Base-by-base conservation (phyloP, 257 asterid genomes). In the Rhazya stricta region DNA sequence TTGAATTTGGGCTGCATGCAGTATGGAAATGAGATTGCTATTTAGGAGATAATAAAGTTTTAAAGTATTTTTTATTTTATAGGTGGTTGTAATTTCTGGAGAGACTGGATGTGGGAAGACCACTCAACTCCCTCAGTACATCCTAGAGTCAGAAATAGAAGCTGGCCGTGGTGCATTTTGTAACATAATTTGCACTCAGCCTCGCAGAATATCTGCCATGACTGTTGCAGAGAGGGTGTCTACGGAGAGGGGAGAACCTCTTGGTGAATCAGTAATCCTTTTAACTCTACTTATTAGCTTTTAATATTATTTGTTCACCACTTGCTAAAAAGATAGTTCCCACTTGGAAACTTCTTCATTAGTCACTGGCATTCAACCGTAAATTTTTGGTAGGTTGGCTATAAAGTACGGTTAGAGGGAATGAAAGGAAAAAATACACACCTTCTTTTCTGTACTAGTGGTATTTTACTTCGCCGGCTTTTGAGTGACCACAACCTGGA, bases 51-150 rank as follows among this genome's bases (percentile, higher is more conserved):
- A n/a, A 30, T 68, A 39, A 48, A 27, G 62, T 37, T 54, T 45
- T 43, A 50, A 57, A 48, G 74, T 73, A 51, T 39, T 58, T 65
- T 57, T 51, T 12, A 43, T 58, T 79, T 66, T 74, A 73, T 87
- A 94, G 98, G 98, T 94, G 74, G 91, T 92, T 65, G 98, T 94
- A 74, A 88, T 94, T 81, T 94, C 99, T 77, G 99, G 99, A 62
- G 99, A 94, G 88, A 94, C 99, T 70, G 99, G 99, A 80, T 94
- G 99, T 77, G 99, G 99, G 81, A 94, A 94, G 86, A 94, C 99
- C 78, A 94, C 99, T 45, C 99, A 94, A 82, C 97, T 94, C 74
- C 99, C 99, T 76, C 99, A 94, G 76, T 94, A 89, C 77, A 88
- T 94, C 77, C 82, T 94, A 78, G 99, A 94, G 90, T 90, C 98